Evolutionary conservation across 345 rosid genomes (phyloP), one percentile per base, ranked within the genome.

Genomic region (Dovyalis caffra): DNA sequence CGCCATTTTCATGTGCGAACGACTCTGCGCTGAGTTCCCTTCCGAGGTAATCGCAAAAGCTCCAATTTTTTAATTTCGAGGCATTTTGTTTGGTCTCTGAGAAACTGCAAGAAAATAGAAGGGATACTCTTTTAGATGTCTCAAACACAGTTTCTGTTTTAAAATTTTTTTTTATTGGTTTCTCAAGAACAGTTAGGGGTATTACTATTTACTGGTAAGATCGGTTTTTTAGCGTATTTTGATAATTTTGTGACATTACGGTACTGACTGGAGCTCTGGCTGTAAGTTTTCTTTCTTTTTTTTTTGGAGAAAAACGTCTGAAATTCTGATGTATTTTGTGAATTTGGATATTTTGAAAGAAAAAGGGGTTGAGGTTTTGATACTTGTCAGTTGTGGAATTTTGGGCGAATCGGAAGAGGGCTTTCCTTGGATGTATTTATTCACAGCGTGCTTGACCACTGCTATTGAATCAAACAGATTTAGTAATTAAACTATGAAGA

Each of bases 21-120:
- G 98, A 61, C 97, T 96, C 81, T 92, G 92, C 70, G 97, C 98
- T n/a, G 99, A 96, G 89, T 96, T 90, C 78, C 98, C 98, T 37
- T 86, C 97, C 20, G 98, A 96, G 98, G 99, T 95, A n/a, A 43
- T 33, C 23, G 49, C 26, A 6, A 35, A 23, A 25, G 31, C n/a
- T 73, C 23, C 58, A 6, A 65, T 21, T 40, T 33, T 23, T 2
- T 34, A 21, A 33, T 12, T 75, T 10, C 9, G 31, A 21, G 18
- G 25, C 73, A 23, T 51, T 45, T 43, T 76, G 77, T 34, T 66
- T 77, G 69, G 75, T 68, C 21, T 5, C 74, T 25, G 56, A 20
- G 72, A 70, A 72, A 63, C 31, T 3, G 35, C 64, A 20, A 49
- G 57, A 63, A 70, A 63, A 31, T 34, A 0, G 12, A 33, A 28